These are phyloP conservation scores for Candida maltosa DNA, from an alignment of 805 yeast genomes.

Conservation along the genomic window DNA sequence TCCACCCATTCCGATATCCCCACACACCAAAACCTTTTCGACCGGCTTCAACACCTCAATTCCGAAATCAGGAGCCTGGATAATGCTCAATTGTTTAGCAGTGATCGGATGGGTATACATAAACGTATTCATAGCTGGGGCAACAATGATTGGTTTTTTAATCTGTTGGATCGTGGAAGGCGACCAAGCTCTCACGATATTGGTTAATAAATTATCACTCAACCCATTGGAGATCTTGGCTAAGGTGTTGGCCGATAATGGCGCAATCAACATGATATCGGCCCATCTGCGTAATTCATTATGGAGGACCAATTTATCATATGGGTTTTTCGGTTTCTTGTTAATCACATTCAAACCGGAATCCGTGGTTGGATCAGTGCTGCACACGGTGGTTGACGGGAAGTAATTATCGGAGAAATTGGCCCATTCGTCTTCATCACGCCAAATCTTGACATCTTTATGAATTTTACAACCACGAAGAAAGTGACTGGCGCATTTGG, in stretches of 20 bases:
- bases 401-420: constrained; percentile 24
- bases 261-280: constrained; percentile 44
- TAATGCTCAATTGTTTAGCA: constrained; percentile 32
- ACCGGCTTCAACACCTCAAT: constrained; percentile 44
- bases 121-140: constrained; percentile 48
- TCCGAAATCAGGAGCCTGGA: constrained; percentile 36
- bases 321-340: constrained; percentile 28
- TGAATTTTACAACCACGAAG: constrained; percentile 57
- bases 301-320: constrained; percentile 37
- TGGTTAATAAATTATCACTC: constrained; percentile 41
- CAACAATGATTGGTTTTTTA: constrained; percentile 42
- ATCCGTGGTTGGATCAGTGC: not conserved
- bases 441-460: constrained; percentile 80
- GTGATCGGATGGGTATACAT: constrained; percentile 48
- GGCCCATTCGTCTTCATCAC: constrained; percentile 92
- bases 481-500: constrained; percentile 76
- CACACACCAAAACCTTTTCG: constrained; percentile 45
- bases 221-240: constrained; percentile 44
- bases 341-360: not conserved
- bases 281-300: constrained; percentile 47
- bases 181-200: constrained; percentile 42
- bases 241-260: constrained; percentile 43
- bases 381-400: constrained; percentile 6
- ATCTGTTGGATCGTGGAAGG: constrained; percentile 14
- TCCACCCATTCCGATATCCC: constrained; percentile 50